These are phyloP conservation scores for Ustilago trichophora DNA, from an alignment of 1,284 basidiomycete genomes.

Conservation along the genomic window DNA sequence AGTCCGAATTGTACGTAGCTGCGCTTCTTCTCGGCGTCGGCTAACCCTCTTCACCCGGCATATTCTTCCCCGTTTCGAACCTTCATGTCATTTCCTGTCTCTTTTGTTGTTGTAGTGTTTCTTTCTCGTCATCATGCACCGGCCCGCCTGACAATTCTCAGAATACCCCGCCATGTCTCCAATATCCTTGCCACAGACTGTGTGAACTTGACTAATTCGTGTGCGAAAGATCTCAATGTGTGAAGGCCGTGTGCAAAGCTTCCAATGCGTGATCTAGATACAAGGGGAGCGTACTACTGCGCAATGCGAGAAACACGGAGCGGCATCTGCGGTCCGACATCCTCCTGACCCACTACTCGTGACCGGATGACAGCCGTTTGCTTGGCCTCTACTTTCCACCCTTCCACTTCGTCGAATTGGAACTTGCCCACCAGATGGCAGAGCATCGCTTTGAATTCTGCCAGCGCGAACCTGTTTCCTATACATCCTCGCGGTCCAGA, in stretches of 20 bases:
- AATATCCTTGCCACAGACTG: too few relatives aligned
- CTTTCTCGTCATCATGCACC: neutral
- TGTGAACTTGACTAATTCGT: too few relatives aligned
- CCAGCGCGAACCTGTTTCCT: slow-evolving; percentile 56
- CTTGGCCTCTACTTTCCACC: slow-evolving; percentile 52
- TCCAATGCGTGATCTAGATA: too few relatives aligned
- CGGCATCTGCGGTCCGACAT: slow-evolving; percentile 53
- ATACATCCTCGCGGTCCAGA: slow-evolving; percentile 59
- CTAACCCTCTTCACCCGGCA: too few relatives aligned
- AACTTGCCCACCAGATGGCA: slow-evolving; percentile 47
- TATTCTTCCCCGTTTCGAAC: too few relatives aligned
- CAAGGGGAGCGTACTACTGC: too few relatives aligned
- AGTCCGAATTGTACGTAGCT: neutral
- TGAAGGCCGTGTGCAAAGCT: too few relatives aligned
- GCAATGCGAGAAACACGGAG: slow-evolving; percentile 32
- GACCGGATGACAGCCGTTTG: slow-evolving; percentile 44
- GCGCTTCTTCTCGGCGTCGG: too few relatives aligned
- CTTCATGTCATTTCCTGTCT: neutral
- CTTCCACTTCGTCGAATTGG: slow-evolving; percentile 41
- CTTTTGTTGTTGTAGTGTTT: slow-evolving; percentile 8
- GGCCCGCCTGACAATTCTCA: slow-evolving; percentile 27
- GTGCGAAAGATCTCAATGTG: too few relatives aligned
- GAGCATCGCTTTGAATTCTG: slow-evolving; percentile 61
- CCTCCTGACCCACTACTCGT: slow-evolving; percentile 48
- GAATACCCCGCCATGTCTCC: slow-evolving; percentile 16